These are phyloP conservation scores for Bipolaris zeicola DNA, from an alignment of 2,329 filamentous ascomycete species.

Conservation along the genomic window DNA sequence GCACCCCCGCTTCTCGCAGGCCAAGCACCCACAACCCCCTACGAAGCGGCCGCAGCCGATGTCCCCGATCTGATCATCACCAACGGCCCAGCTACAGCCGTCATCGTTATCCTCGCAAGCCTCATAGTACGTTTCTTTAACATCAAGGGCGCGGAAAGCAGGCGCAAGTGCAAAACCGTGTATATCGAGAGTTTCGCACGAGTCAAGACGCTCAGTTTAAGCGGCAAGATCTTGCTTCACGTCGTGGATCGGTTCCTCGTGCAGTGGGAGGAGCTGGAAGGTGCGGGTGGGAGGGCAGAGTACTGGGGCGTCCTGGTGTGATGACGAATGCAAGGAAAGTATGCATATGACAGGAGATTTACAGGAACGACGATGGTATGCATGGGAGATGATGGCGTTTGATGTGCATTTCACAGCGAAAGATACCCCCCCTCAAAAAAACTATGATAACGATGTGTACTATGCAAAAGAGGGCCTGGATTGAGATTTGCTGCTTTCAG, in stretches of 20 bases:
- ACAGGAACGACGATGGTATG: background rate
- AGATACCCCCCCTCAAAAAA: slow-evolving; percentile 15
- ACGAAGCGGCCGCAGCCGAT: slow-evolving; percentile 31
- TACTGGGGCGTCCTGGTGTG: slow-evolving; percentile 51
- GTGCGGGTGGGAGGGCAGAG: slow-evolving; percentile 48
- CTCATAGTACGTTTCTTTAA: slow-evolving; percentile 62
- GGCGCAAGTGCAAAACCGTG: slow-evolving; percentile 70
- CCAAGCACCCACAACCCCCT: slow-evolving; percentile 12
- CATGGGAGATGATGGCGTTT: slow-evolving; percentile 8
- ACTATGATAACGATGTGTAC: background rate
- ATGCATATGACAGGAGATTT: background rate
- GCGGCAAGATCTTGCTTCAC: slow-evolving; percentile 73
- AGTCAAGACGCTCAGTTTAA: slow-evolving; percentile 80
- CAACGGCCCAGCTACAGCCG: slow-evolving; percentile 87
- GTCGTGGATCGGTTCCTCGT: slow-evolving; percentile 81
- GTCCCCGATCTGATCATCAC: slow-evolving; percentile 79
- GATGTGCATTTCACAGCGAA: slow-evolving; percentile 13
- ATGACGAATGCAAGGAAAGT: background rate
- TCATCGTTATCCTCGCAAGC: slow-evolving; percentile 70
- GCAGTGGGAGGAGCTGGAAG: slow-evolving; percentile 73
- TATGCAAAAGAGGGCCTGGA: background rate
- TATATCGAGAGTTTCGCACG: slow-evolving; percentile 95
- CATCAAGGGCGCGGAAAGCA: slow-evolving; percentile 42
- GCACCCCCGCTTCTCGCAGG: slow-evolving; percentile 25
- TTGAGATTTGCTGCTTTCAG: slow-evolving; percentile 6